Conservation (phyloP, 371 early-diverging fungal genomes). For the Cokeromyces recurvatus region DNA sequence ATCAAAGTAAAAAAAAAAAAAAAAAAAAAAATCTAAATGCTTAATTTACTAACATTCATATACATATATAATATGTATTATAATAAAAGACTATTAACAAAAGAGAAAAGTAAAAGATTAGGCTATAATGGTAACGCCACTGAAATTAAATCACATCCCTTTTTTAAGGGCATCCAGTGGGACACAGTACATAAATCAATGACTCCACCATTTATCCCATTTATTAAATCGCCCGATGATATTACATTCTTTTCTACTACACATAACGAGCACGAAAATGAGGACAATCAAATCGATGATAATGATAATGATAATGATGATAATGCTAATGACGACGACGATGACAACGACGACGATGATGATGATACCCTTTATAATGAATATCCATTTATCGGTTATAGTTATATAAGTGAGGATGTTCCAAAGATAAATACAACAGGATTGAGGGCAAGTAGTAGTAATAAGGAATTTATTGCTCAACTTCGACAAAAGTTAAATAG, state of each 20-base stretch:
- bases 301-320: conserved; percentile 23
- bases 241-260: conserved; percentile 80
- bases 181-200: conserved; percentile 36
- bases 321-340: conserved; percentile 25
- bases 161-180: conserved; percentile 84
- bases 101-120: conserved; percentile 62
- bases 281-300: conserved; percentile 24
- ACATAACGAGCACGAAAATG: conserved; percentile 49
- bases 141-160: conserved; percentile 80
- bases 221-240: conserved; percentile 76
- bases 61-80: neutral
- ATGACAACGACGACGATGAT: conserved; percentile 25
- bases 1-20: conserved; percentile 40
- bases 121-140: conserved; percentile 58
- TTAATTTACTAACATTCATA: neutral
- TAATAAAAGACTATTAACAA: conserved; percentile 75
- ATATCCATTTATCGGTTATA: conserved; percentile 85
- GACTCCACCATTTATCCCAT: conserved; percentile 79
- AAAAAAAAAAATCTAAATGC: neutral
- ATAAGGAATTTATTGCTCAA: conserved; percentile 1
- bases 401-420: too few species aligned
- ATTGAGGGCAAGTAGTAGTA: too few species aligned
- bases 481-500: neutral
- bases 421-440: too few species aligned
- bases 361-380: conserved; percentile 53